Base-by-base conservation (phyloP, 345 rosid species). In the Syzygium grande region DNA sequence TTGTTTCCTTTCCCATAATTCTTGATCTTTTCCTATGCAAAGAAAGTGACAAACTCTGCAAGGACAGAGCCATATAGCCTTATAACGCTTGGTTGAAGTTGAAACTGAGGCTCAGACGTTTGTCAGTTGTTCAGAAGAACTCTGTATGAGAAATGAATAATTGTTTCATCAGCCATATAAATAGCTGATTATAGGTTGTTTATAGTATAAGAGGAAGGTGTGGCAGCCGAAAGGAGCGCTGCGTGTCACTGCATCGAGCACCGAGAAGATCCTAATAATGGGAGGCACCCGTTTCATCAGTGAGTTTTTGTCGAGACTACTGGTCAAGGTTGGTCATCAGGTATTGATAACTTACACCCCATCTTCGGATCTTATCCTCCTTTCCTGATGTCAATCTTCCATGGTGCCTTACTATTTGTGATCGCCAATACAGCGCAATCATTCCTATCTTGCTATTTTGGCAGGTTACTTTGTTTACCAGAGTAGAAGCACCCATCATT, bases 281-380 rank as follows among this genome's bases (percentile, higher is more conserved):
- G 99, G 99, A 52, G 99, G 99, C 51, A 96, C 98, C 86, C 90
- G 98, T 73, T 98, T 96, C 87, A 95, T 96, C 88, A 98, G 97
- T 89, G 30, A 95, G 53, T 94, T 98, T 91, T 90, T 96, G 93
- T 96, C 97, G 14, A 95, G 98, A 89, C 95, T 96, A 79, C 99
- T 96, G 63, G 95, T 94, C 89, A 93, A 95, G 92, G 98, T 96
- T 79, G 98, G 98, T 68, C 98, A 98, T 89, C 96, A 95, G 97
- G 99, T 95, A 89, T 38, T 38, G 49, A 0, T 21, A 34, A 73
- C 80, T 38, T 38, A 34, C 25, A 17, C 49, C 80, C 80, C 80
- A 68, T 68, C 43, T 65, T 30, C 78, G 11, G 38, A 34, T 73
- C 27, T 38, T 34, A 34, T 25, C 80, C 80, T 73, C 80, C 55